These are phyloP conservation scores for Ustilago vetiveriae DNA, from an alignment of 1,284 basidiomycete genomes.

Conservation along the genomic window DNA sequence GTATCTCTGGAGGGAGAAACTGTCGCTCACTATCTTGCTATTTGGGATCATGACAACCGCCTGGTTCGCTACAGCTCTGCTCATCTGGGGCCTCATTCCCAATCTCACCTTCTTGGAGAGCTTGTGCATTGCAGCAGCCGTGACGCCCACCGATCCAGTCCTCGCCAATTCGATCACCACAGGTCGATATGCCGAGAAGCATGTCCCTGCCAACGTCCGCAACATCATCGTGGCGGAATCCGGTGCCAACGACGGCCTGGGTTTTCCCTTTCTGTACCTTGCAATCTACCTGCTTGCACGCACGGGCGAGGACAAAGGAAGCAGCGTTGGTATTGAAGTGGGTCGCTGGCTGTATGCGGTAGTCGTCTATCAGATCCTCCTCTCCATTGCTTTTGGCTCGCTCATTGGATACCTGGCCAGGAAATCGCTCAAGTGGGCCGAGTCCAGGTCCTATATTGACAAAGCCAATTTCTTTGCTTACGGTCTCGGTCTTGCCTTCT, in stretches of 20 bases:
- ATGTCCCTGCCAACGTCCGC: conserved; percentile 67
- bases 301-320: conserved; percentile 41
- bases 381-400: conserved; percentile 66
- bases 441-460: conserved; percentile 66
- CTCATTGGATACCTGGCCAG: conserved; percentile 67
- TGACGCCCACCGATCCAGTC: conserved; percentile 69
- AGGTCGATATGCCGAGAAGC: conserved; percentile 68
- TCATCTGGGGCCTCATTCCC: conserved; percentile 67
- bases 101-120: conserved; percentile 67
- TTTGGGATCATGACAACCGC: conserved; percentile 68
- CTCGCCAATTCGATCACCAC: conserved; percentile 67
- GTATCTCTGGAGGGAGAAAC: conserved; percentile 61
- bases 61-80: conserved; percentile 67
- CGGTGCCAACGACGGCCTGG: conserved; percentile 69
- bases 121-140: conserved; percentile 67
- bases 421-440: conserved; percentile 67
- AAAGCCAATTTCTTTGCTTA: conserved; percentile 67
- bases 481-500: conserved; percentile 68
- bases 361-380: conserved; percentile 68
- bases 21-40: conserved; percentile 66
- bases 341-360: conserved; percentile 68
- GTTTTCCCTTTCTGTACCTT: conserved; percentile 64
- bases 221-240: conserved; percentile 68
- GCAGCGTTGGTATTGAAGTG: conserved; percentile 61
- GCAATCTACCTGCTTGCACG: conserved; percentile 66